Evolutionary conservation across 2,329 filamentous ascomycete species (phyloP), one percentile per base, ranked within the genome.

Genomic region (Malbranchea cinnamomea): DNA sequence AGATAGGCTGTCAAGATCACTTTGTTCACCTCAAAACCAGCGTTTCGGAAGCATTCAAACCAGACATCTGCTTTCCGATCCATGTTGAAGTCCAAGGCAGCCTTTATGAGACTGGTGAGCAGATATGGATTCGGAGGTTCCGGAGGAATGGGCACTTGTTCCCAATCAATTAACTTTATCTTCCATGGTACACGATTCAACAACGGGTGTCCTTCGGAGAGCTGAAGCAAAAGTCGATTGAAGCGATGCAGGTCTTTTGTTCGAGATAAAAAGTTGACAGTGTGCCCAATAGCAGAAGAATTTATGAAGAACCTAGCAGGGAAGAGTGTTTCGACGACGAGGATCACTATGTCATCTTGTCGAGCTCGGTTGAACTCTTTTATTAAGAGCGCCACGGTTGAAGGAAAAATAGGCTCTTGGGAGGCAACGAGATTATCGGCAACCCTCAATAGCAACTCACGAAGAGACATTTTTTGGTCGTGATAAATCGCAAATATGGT

Each of bases 161-260:
- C n/a, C n/a, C n/a, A n/a, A n/a, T n/a, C n/a, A n/a, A n/a, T n/a
- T n/a, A n/a, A n/a, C n/a, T n/a, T n/a, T n/a, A n/a, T 18, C 15
- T 30, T 19, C 40, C 40, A 42, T 20, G n/a, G n/a, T n/a, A n/a
- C n/a, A n/a, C n/a, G n/a, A n/a, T n/a, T n/a, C n/a, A n/a, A n/a
- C n/a, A n/a, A n/a, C n/a, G n/a, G n/a, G n/a, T n/a, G n/a, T n/a
- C n/a, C n/a, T n/a, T n/a, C n/a, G n/a, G n/a, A n/a, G n/a, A n/a
- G n/a, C n/a, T n/a, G n/a, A n/a, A n/a, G n/a, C 18, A 59, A 34
- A 29, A 58, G 56, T 13, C 49, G 33, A 28, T 59, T 54, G 23
- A 59, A 59, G n/a, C 47, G 44, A 23, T 49, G 51, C 3, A 59
- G 43, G 24, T 59, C 53, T 31, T 53, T 55, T 2, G 50, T 46